Base-by-base conservation (phyloP, 2,329 filamentous ascomycete genomes). In the Aschersonia sp. region DNA sequence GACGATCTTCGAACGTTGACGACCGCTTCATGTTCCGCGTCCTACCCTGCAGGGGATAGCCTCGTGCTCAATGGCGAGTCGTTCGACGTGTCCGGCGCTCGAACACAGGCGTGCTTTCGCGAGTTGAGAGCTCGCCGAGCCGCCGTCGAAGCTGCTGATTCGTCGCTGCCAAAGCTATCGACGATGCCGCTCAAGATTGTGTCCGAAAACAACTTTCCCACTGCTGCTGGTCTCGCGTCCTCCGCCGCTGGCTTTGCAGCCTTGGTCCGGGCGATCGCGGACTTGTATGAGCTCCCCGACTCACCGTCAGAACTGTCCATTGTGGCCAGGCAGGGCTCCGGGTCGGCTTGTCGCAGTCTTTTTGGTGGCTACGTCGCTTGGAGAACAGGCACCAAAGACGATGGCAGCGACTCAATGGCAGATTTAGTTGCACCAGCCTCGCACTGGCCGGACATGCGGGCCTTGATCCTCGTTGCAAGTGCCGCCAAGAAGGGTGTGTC, bases 171-270 rank as follows among this genome's bases (percentile, higher is more conserved):
- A 42, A 87, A 85, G 65, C 79, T 98, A 49, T 85, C 87, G 9
- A 63, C 73, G 46, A 73, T 85, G 58, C 80, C 85, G 35, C 79
- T 98, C 52, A 85, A 83, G 57, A 83, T 98, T 55, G 88, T 96
- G 49, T 92, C 86, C 49, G 85, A 92, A 71, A 98, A 98, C 76
- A 98, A 98, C 76, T 98, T 98, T 75, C 92, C 92, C 53, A 98
- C 92, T 2, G 92, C 92, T 30, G 92, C 92, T 5, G 92, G 92
- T 6, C 80, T 98, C 12, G 81, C 82, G 4, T 83, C 78, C 14
- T 85, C 81, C 0, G 81, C 81, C 1, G 81, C 81, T 1, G 81
- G 81, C 5, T 83, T 84, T 53, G 81, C 81, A 3, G 81, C 81
- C 22, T 68, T 84, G 5, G 80, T 97, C 22, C 79, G 88, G 50